phyloP scores from a whole-genome alignment of 108 stramenopile species.

The Chaetoceros muelleri region DNA sequence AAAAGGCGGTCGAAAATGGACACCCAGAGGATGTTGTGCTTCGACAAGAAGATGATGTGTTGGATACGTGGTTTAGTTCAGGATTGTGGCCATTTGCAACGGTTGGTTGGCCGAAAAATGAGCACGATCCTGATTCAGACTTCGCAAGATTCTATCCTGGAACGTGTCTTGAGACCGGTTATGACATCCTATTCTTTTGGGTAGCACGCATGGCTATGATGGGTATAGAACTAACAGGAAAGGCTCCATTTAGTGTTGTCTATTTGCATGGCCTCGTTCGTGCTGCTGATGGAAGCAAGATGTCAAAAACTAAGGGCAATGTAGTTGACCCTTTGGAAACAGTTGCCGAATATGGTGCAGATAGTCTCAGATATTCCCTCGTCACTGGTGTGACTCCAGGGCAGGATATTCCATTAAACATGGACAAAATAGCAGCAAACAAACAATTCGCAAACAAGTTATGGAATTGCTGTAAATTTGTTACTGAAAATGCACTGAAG shows the following conservation, averaged over 20 bases:
- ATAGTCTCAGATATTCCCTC: slow-evolving; percentile 86
- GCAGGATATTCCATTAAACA: slow-evolving; percentile 88
- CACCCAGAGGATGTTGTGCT: slow-evolving; percentile 52
- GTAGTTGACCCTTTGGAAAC: slow-evolving; percentile 97
- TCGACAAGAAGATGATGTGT: slow-evolving; percentile 90
- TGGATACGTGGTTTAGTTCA: slow-evolving; percentile 98
- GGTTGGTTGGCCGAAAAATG: slow-evolving; percentile 82
- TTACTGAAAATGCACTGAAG: slow-evolving; percentile 78
- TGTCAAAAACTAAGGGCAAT: slow-evolving; percentile 99
- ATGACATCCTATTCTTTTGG: slow-evolving; percentile 99
- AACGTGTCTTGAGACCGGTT: slow-evolving; percentile 94
- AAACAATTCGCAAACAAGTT: slow-evolving; percentile 96
- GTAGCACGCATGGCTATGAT: slow-evolving; percentile 99
- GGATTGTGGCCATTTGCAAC: slow-evolving; percentile 97
- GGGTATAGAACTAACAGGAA: slow-evolving; percentile 84
- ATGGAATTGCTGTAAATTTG: slow-evolving; percentile 95
- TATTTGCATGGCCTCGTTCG: slow-evolving; percentile 94
- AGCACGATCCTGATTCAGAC: slow-evolving; percentile 58
- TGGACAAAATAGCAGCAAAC: slow-evolving; percentile 82
- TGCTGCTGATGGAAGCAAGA: slow-evolving; percentile 92
- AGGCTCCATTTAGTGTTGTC: slow-evolving; percentile 89
- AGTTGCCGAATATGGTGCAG: slow-evolving; percentile 86
- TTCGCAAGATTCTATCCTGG: slow-evolving; percentile 87
- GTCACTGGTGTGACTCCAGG: slow-evolving; percentile 95
- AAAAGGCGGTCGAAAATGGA: slow-evolving; percentile 52